Conservation (phyloP, 441 rosid species). For the Euphorbia celastroides region DNA sequence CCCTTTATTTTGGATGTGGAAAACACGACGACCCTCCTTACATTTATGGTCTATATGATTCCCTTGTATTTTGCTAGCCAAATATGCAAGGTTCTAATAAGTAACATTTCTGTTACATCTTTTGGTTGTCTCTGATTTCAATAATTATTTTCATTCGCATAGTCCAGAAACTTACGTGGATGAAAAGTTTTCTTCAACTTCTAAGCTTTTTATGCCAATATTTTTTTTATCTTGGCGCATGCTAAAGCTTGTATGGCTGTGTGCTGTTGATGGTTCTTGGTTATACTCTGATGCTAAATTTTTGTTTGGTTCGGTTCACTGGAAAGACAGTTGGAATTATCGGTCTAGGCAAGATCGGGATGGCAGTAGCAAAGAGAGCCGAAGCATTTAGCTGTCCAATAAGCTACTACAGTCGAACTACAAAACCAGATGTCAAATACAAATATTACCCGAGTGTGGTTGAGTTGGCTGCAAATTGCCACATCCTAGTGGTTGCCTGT, state of each 20-base stretch:
- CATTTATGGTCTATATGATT: neutral
- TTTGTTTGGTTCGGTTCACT: slow-evolving; percentile 37
- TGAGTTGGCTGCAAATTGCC: slow-evolving; percentile 54
- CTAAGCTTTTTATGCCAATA: neutral
- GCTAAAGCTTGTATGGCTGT: neutral
- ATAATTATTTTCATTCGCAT: neutral
- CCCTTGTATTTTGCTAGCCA: neutral
- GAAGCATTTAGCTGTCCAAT: slow-evolving; percentile 61
- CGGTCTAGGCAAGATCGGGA: slow-evolving; percentile 70
- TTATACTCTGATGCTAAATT: neutral
- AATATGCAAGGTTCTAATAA: too few species aligned
- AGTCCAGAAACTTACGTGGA: neutral
- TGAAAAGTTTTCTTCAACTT: neutral
- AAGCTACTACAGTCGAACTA: slow-evolving; percentile 44
- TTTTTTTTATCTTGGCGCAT: neutral
- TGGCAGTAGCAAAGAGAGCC: slow-evolving; percentile 59
- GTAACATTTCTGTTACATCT: too few species aligned
- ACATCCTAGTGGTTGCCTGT: slow-evolving; percentile 59
- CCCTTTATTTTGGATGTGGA: neutral
- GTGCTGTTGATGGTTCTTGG: neutral
- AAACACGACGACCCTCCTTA: too few species aligned
- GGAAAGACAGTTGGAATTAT: slow-evolving; percentile 62
- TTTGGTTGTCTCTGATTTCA: neutral
- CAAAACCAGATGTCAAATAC: slow-evolving; percentile 37
- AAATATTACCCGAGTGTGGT: slow-evolving; percentile 41